Evolutionary conservation across 202 grass and related monocot genomes (phyloP), one percentile per base, ranked within the genome.

Genomic region (Eragrostis tef): DNA sequence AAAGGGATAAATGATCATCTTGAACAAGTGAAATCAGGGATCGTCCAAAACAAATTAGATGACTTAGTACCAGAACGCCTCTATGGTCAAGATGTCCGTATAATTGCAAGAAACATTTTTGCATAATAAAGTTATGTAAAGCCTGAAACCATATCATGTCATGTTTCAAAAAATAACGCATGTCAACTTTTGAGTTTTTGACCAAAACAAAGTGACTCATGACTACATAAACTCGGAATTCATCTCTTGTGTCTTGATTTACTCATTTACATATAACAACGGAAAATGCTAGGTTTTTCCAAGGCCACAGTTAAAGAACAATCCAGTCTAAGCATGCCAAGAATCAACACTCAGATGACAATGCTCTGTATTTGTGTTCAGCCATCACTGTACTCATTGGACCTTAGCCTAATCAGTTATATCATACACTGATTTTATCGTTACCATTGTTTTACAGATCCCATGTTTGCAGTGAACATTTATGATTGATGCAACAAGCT

Each of bases 61-160:
- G 25, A 53, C n/a, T n/a, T n/a, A n/a, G n/a, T n/a, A n/a, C n/a
- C 3, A 77, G 58, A 43, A 53, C 17, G 6, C n/a, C 17, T 0
- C 57, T n/a, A 25, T 17, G 20, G n/a, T 53, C 42, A 17, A 63
- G 44, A 27, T 63, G 20, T 61, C 56, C 45, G 64, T 16, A 4
- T 65, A 25, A 48, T 71, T 9, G 6, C 41, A 70, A 16, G 31
- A 13, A 27, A 31, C 19, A 21, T 5, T 81, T 2, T 51, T n/a
- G 26, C 64, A 71, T 14, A 19, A 45, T 19, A 19, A 86, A 27
- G 34, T 79, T 57, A 17, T 31, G n/a, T 74, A 63, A 64, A 42
- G 65, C 14, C 6, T 14, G 20, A 34, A 62, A 39, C 11, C 13
- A 11, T 10, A 68, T 4, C 25, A 22, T 70, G 21, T 22, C 34